These are phyloP conservation scores for Fomitopsis betulina DNA, from an alignment of 1,284 basidiomycete genomes.

Conservation along the genomic window DNA sequence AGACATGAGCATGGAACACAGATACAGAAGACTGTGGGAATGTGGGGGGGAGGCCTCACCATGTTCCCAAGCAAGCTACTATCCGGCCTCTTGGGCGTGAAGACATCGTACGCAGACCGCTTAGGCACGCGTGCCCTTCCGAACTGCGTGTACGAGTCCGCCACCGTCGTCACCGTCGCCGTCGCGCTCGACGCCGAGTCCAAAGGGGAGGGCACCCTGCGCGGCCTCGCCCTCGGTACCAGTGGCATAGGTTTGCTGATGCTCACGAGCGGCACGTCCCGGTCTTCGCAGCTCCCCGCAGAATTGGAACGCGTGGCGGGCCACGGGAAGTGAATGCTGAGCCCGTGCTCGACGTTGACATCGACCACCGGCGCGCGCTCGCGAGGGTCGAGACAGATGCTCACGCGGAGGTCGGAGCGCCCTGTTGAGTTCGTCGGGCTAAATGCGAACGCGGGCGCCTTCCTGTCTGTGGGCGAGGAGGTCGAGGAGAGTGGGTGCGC, in stretches of 20 bases:
- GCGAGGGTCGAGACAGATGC: background rate
- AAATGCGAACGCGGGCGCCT: background rate
- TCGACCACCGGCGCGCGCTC: background rate
- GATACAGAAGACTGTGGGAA: no score
- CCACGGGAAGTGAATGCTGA: background rate
- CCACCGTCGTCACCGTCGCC: no score
- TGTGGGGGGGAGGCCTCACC: background rate
- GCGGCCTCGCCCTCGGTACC: background rate
- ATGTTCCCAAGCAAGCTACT: background rate
- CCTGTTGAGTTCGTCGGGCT: background rate
- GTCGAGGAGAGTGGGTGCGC: background rate
- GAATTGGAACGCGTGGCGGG: background rate
- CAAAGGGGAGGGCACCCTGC: background rate
- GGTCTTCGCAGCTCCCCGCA: background rate
- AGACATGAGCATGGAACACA: background rate
- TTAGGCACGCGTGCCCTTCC: background rate
- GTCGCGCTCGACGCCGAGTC: background rate
- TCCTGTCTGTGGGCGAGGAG: background rate
- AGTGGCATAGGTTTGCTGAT: background rate
- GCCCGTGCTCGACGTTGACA: background rate
- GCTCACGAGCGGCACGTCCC: background rate
- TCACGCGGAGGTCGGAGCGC: background rate
- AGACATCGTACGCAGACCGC: background rate
- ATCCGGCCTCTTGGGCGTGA: background rate
- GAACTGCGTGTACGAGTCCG: background rate